phyloP scores from a whole-genome alignment of 169 alveolate species.

The Plasmodium sp. region DNA sequence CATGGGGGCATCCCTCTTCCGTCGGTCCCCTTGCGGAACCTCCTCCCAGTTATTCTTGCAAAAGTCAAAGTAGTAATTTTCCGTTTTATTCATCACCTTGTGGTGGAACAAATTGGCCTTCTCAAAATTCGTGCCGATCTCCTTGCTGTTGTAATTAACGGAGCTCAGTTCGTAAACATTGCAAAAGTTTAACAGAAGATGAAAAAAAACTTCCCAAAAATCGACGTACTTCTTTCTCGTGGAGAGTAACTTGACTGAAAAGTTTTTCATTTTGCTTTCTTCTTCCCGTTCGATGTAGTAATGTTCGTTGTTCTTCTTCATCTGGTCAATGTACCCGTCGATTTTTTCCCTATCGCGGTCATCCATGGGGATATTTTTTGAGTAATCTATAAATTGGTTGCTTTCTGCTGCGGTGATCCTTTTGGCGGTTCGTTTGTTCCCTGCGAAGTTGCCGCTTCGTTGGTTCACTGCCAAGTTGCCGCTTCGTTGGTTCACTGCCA shows the following conservation, averaged over 20 bases:
- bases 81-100: conserved; percentile 25
- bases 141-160: conserved; percentile 33
- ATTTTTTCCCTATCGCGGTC: conserved; percentile 20
- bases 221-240: conserved; percentile 24
- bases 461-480: too few species aligned
- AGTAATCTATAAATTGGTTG: conserved; percentile 21
- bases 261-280: conserved; percentile 65
- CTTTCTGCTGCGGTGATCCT: not conserved
- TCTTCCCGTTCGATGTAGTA: conserved; percentile 33
- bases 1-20: not conserved
- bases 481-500: too few species aligned
- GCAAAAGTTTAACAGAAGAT: conserved; percentile 63
- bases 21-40: not conserved
- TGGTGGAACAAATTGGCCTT: not conserved
- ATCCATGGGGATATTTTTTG: conserved; percentile 7
- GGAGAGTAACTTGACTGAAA: conserved; percentile 6
- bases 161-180: conserved; percentile 51
- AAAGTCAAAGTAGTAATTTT: conserved; percentile 69
- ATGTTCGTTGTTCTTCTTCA: conserved; percentile 22
- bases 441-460: too few species aligned
- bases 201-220: conserved; percentile 71
- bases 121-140: not conserved
- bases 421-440: not conserved
- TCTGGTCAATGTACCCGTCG: conserved; percentile 7
- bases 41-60: conserved; percentile 63